Conservation (phyloP, 805 yeast species). For the Saccharomycopsis microspora region DNA sequence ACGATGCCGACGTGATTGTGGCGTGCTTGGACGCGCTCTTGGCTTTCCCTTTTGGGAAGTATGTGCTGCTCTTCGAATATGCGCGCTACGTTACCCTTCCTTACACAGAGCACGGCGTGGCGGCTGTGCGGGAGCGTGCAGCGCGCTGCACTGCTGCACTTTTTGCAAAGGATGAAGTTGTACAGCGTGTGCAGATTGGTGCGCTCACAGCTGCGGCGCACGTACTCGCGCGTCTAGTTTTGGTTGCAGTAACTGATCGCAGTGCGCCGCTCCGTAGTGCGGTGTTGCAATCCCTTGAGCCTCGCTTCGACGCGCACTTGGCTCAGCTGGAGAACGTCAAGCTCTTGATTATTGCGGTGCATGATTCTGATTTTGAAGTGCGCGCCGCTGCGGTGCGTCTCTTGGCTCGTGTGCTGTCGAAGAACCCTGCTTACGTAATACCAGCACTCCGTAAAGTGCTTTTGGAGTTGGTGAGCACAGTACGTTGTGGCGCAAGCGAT, state of each 20-base stretch:
- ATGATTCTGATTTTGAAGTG: constrained; percentile 82
- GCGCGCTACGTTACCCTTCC: constrained; percentile 76
- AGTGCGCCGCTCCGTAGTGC: constrained; percentile 75
- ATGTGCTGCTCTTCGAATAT: constrained; percentile 67
- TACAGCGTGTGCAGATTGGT: constrained; percentile 69
- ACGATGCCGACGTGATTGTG: constrained; percentile 27
- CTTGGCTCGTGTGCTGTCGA: constrained; percentile 72
- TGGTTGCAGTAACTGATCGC: constrained; percentile 83
- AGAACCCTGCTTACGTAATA: constrained; percentile 92
- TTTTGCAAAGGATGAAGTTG: constrained; percentile 71
- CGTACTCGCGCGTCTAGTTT: constrained; percentile 67
- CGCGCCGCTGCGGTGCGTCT: constrained; percentile 67
- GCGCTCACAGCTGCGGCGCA: constrained; percentile 77
- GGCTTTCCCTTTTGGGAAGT: constrained; percentile 61
- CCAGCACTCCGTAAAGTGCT: constrained; percentile 84
- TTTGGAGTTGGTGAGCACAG: constrained; percentile 72
- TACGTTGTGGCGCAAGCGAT: constrained; percentile 71
- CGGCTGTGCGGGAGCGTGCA: constrained; percentile 74
- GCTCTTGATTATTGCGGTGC: constrained; percentile 73
- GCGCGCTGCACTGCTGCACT: constrained; percentile 74
- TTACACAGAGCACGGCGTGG: constrained; percentile 70
- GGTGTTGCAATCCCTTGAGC: constrained; percentile 61
- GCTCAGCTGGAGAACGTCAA: constrained; percentile 90
- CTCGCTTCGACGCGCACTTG: constrained; percentile 77
- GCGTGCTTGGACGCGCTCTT: constrained; percentile 74